A percentile compares a stretch with the other conserved stretches of the same genome.
phyloP scores from a whole-genome alignment of 345 rosid genomes.

The Eucalyptus erythrocorys region DNA sequence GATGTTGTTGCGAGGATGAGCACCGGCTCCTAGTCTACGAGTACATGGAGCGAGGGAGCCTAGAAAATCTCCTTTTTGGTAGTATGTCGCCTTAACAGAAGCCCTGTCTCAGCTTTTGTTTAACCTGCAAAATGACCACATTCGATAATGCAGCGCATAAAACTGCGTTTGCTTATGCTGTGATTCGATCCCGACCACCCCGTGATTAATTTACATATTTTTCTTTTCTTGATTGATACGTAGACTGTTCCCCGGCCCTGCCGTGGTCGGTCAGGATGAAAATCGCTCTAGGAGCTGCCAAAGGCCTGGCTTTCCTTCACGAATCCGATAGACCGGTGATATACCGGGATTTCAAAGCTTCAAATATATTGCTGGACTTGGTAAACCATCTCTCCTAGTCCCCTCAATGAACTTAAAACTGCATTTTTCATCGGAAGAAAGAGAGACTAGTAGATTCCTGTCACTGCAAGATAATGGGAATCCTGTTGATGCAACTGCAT shows the following conservation, averaged over 20 bases:
- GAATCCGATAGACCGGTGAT: constrained; percentile 64
- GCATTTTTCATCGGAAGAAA: background rate
- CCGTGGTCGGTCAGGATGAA: constrained; percentile 76
- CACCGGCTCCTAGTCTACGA: constrained; percentile 66
- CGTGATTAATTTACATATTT: background rate
- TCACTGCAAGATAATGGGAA: background rate
- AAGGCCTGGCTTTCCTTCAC: constrained; percentile 75
- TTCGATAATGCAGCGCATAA: background rate
- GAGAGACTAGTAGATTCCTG: background rate
- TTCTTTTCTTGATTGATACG: background rate
- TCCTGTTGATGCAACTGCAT: background rate
- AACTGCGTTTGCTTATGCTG: background rate
- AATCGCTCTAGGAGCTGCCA: constrained; percentile 70
- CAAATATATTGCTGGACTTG: constrained; percentile 57
- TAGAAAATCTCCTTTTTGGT: constrained; percentile 66
- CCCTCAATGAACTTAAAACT: background rate
- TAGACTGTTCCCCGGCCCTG: constrained; percentile 11
- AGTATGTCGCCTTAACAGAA: constrained; percentile 15
- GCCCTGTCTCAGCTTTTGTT: background rate
- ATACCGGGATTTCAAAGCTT: constrained; percentile 69
- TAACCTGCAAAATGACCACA: background rate
- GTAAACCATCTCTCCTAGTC: constrained; percentile 15
- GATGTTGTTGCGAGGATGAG: constrained; percentile 69
- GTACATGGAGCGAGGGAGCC: constrained; percentile 63
- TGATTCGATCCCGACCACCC: background rate